Evolutionary conservation across 2,329 filamentous ascomycete species (phyloP), one percentile per base, ranked within the genome.

Genomic region (Diaporthe vexans): DNA sequence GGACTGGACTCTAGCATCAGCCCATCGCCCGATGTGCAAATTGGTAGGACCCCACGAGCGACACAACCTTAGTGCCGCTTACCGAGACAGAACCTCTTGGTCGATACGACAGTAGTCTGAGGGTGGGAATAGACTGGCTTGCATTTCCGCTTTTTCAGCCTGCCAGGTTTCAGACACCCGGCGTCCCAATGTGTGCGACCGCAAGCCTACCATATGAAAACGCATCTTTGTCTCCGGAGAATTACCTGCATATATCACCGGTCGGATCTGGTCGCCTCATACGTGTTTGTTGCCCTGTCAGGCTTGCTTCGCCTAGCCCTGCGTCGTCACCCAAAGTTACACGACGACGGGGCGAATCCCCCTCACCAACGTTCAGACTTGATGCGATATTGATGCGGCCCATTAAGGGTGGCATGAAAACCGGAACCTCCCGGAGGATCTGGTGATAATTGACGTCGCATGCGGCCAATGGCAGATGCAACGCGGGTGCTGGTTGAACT

Each of bases 321-420:
- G 74, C 77, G 68, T 80, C 77, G 79, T 76, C 80, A 81, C 81
- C 79, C 76, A 82, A 81, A 75, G 80, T 81, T 73, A 72, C 76
- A 81, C 81, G 52, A 71, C 81, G 57, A 71, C 75, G 73, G 77
- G 67, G 37, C 63, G 52, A 70, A 73, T 73, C 68, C 40, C 40
- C 35, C 59, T 63, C 29, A 33, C 40, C 48, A 63, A 63, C 65
- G 24, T 48, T 37, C 48, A 46, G 29, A 33, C 21, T 57, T 29
- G n/a, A 72, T 72, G 51, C 59, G 26, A 59, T 63, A 73, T 51
- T 75, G 73, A 76, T 40, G 67, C 48, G 68, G 52, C 69, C 52
- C 35, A 59, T 70, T n/a, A 29, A 46, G 56, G 37, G 29, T 72
- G 65, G 33, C n/a, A 15, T 29, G 24, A 54, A 52, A 67, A 48